Evolutionary conservation across 1,284 basidiomycete species (phyloP), one percentile per base, ranked within the genome.

Genomic region (Takashimella tepidaria): DNA sequence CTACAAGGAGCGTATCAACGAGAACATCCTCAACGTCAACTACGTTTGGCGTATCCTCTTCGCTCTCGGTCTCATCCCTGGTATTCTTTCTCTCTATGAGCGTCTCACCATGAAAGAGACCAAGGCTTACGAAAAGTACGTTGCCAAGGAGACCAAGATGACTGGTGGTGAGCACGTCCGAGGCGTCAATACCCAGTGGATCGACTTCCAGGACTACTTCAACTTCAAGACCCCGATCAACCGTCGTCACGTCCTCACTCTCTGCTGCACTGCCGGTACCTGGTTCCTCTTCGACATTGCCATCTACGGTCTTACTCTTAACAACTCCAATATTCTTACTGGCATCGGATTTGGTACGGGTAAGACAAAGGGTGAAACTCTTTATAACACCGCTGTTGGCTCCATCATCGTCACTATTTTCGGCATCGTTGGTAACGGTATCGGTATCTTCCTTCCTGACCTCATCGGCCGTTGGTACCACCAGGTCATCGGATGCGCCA

Each of bases 41-140:
- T 79, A 75, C 59, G 80, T 82, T 70, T 87, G 85, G 85, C 82
- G 85, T 59, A 76, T 87, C 45, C 79, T 86, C 67, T 83, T 87
- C 68, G 85, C 84, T 63, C 78, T 88, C 44, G 85, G 85, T 25
- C 83, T 83, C 53, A 77, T 88, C 31, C 86, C 86, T 4, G 85
- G 80, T 53, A 77, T 78, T 26, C 68, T 85, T 48, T 85, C 85
- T 5, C 80, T 88, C 43, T 88, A 88, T 70, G 85, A 87, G 68
- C 84, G 88, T 11, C 76, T 89, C 47, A 87, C 83, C 0, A 80
- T 89, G 3, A 84, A 84, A 12, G 87, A 88, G 63, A 83, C 86
- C 1, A 81, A 77, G 42, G 81, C 84, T 20, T 87, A 73, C 64
- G 68, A 79, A 44, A 25, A 47, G 21, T 52, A 45, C 43, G 60